Evolutionary conservation across 345 rosid species (phyloP).

Genomic region (Populus simonii): DNA sequence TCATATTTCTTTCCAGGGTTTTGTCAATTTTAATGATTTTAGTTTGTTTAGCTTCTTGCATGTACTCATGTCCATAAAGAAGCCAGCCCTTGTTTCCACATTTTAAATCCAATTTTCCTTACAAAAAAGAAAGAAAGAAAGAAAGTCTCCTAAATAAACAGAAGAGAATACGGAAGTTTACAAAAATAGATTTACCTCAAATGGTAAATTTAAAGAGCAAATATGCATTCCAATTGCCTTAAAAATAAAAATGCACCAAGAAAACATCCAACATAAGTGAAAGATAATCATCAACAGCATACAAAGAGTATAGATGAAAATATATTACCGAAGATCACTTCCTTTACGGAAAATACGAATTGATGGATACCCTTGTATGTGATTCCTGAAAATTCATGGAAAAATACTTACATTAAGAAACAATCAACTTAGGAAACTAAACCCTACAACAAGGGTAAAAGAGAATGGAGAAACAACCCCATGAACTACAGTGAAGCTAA

Average conservation of each 20-base stretch:
- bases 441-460: neutral
- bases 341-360: conserved; percentile 98
- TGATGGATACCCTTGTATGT: conserved; percentile 96
- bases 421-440: neutral
- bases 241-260: neutral
- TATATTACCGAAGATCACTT: conserved; percentile 68
- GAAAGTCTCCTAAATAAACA: neutral
- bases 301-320: conserved; percentile 9
- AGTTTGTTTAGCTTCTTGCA: neutral
- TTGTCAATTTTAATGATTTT: neutral
- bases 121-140: neutral
- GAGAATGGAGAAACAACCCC: neutral
- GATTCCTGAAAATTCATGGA: conserved; percentile 55
- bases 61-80: neutral
- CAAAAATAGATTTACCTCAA: neutral
- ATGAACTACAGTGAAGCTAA: neutral
- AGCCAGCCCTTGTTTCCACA: neutral
- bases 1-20: neutral
- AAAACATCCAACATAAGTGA: neutral
- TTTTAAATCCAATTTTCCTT: neutral
- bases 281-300: neutral
- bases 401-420: neutral
- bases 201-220: neutral
- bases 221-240: neutral
- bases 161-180: neutral